These are phyloP conservation scores for Cladophialophora yegresii DNA, from an alignment of 2,329 filamentous ascomycete genomes.

Conservation along the genomic window DNA sequence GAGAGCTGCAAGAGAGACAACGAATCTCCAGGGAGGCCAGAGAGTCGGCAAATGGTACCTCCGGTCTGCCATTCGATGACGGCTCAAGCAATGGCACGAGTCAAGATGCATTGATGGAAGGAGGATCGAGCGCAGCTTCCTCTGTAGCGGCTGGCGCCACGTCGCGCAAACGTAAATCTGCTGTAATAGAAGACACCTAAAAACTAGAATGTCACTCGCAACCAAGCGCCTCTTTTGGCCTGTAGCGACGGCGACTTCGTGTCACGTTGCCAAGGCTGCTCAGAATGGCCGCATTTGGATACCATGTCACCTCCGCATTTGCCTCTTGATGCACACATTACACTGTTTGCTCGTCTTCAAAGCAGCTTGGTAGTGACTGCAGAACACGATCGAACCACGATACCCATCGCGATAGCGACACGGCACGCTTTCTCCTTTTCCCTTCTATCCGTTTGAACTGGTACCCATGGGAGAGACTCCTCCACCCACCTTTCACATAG, in stretches of 20 bases:
- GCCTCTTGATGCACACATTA: not conserved
- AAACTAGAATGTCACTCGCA: not conserved
- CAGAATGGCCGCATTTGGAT: not conserved
- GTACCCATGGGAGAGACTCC: constrained; percentile 15
- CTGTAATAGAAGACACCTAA: constrained; percentile 2
- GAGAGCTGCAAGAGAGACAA: constrained; percentile 26
- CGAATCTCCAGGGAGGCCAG: constrained; percentile 18
- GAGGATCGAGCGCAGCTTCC: not conserved
- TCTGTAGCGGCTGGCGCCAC: not conserved
- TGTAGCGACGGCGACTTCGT: not conserved
- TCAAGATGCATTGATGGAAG: not conserved
- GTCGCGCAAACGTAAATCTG: constrained; percentile 5
- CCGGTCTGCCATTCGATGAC: not conserved
- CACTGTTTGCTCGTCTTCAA: constrained; percentile 15
- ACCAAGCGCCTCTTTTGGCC: not conserved
- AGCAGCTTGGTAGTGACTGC: not conserved
- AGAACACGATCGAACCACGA: not conserved
- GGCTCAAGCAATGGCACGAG: not conserved
- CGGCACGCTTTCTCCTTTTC: not conserved
- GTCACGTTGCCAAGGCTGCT: constrained; percentile 1
- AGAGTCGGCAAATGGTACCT: not conserved
- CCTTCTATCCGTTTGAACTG: not conserved
- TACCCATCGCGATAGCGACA: not conserved
- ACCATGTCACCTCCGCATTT: not conserved
- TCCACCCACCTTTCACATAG: constrained; percentile 16